Evolutionary conservation across 306 rosid species (phyloP), one percentile per base, ranked within the genome.

Genomic region (Sesbania bispinosa): DNA sequence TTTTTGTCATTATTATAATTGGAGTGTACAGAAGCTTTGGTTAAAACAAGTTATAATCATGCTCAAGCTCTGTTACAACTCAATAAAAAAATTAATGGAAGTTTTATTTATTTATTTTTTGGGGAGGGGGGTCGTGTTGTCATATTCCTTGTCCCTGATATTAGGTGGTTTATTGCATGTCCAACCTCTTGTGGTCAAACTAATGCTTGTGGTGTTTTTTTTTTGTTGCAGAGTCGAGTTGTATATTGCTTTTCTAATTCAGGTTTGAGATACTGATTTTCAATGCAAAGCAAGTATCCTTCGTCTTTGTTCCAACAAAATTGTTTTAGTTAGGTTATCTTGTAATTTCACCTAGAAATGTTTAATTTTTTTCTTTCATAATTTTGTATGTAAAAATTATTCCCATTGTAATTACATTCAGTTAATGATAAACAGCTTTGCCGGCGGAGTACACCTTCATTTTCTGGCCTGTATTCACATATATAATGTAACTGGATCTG

Each of bases 141-240:
- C 35, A 13, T 46, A 5, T 20, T 43, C 32, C 27, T 32, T 65
- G 27, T 10, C 6, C 39, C 47, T 8, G 45, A 14, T 48, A 24
- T 18, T 73, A n/a, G 4, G 38, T 59, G 51, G 66, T 66, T 43
- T 45, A 59, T n/a, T 62, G 47, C 45, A 4, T 33, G 54, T 74
- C 38, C 26, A 41, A 63, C 57, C 33, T 35, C 57, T 8, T 67
- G 15, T 18, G 29, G 41, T 64, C 69, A 68, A 51, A 69, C 81
- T 85, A 73, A 89, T 74, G 51, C 14, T 47, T 59, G 72, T 42
- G n/a, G n/a, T 74, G 20, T 18, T 66, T 57, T 52, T 20, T 61
- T 57, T 79, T 75, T 81, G 73, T 76, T 88, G 90, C 97, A 90
- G 97, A 76, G 74, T 64, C 78, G 16, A 75, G 74, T 69, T 74